These are phyloP conservation scores for Paramecium sonneborni DNA, from an alignment of 73 alveolate species.

Conservation along the genomic window DNA sequence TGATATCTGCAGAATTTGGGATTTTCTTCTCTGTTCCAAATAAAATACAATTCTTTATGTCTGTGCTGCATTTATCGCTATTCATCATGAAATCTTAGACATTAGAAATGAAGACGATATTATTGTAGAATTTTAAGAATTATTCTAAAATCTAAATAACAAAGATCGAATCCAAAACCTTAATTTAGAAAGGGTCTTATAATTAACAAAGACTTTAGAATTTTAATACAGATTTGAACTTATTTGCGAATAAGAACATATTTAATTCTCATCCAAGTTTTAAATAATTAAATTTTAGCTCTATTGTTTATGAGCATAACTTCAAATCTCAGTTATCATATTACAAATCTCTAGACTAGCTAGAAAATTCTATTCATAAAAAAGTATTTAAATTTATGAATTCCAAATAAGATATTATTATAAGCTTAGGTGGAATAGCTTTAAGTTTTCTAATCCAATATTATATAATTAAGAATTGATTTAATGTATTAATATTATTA, in stretches of 20 bases:
- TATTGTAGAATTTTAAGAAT: background rate
- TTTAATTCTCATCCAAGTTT: background rate
- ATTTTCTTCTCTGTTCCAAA: background rate
- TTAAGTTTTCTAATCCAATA: background rate
- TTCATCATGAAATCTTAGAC: background rate
- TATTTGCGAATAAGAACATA: background rate
- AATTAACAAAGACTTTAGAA: background rate
- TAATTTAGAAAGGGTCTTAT: background rate
- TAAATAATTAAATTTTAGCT: background rate
- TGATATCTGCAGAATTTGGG: conserved; percentile 56
- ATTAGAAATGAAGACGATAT: background rate
- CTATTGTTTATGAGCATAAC: background rate
- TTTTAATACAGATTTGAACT: background rate
- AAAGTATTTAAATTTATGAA: background rate
- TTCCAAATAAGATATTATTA: background rate
- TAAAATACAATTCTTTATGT: background rate
- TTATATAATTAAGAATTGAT: background rate
- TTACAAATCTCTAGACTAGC: background rate
- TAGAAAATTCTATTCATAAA: background rate
- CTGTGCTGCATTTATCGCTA: conserved; percentile 9
- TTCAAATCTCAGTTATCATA: background rate
- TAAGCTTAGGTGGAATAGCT: background rate
- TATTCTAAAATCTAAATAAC: conserved; percentile 27
- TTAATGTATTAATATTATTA: background rate
- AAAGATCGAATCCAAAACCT: background rate